Evolutionary conservation across 305 asterid species (phyloP).

Genomic region (Solanum hybrid): DNA sequence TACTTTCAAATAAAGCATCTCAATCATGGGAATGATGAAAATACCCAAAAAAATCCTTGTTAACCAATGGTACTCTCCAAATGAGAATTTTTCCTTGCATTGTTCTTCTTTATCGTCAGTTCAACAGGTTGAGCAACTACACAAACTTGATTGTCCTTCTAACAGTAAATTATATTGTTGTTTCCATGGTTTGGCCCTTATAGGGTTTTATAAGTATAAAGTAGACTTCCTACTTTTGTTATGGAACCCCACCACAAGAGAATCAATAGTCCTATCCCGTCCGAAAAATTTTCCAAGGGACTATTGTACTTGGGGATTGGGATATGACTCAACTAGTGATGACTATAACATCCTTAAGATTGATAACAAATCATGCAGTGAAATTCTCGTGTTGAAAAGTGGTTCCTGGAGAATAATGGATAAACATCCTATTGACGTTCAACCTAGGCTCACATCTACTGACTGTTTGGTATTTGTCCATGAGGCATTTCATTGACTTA

Average conservation of each 20-base stretch:
- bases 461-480: background rate
- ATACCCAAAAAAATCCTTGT: too few species aligned
- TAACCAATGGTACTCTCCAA: background rate
- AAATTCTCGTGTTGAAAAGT: background rate
- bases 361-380: background rate
- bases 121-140: background rate
- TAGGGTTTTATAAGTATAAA: background rate
- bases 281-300: background rate
- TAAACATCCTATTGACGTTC: background rate
- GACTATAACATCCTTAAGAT: too few species aligned
- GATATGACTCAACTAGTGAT: background rate
- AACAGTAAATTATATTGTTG: background rate
- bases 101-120: background rate
- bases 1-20: background rate
- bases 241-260: background rate
- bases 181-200: background rate
- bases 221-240: background rate
- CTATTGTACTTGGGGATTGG: background rate
- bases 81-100: background rate
- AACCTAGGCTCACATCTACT: background rate
- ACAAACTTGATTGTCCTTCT: background rate
- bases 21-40: background rate
- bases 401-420: background rate
- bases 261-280: background rate
- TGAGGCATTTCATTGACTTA: background rate